Conservation (phyloP, 306 rosid species). For the Prinsepia uniflora region DNA sequence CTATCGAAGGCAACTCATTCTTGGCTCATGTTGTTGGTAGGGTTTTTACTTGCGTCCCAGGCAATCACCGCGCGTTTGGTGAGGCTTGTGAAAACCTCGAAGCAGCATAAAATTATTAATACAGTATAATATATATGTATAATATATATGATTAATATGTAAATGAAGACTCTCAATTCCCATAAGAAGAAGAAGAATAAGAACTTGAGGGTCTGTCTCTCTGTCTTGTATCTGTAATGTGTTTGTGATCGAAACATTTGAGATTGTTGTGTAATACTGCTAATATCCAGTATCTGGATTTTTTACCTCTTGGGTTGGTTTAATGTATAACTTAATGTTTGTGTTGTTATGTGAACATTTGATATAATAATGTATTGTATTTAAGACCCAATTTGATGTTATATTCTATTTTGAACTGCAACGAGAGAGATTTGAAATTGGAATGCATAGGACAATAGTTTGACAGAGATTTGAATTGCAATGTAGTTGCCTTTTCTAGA, state of each 20-base stretch:
- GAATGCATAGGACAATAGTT: no score
- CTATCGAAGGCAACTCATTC: conserved; percentile 59
- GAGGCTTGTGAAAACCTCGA: conserved; percentile 23
- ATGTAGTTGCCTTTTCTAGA: no score
- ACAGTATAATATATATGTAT: conserved; percentile 3
- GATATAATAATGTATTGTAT: conserved; percentile 13
- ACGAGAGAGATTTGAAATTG: no score
- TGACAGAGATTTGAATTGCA: no score
- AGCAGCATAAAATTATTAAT: conserved; percentile 20
- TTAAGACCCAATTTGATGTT: neutral
- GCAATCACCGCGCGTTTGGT: conserved; percentile 21
- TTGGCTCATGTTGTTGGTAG: conserved; percentile 51
- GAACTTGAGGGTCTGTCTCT: conserved; percentile 18
- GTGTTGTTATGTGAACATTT: neutral
- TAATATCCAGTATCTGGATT: conserved; percentile 13
- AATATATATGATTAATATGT: neutral
- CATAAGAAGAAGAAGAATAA: conserved; percentile 37
- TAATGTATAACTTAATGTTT: conserved; percentile 19
- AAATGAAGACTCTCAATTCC: conserved; percentile 11
- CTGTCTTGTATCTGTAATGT: conserved; percentile 13
- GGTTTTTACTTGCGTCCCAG: conserved; percentile 26
- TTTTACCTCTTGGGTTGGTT: conserved; percentile 30
- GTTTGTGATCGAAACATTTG: conserved; percentile 24
- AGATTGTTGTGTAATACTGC: conserved; percentile 17
- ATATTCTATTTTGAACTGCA: neutral